phyloP scores from a whole-genome alignment of 768 basidiomycete genomes.

The Cystofilobasidium macerans region DNA sequence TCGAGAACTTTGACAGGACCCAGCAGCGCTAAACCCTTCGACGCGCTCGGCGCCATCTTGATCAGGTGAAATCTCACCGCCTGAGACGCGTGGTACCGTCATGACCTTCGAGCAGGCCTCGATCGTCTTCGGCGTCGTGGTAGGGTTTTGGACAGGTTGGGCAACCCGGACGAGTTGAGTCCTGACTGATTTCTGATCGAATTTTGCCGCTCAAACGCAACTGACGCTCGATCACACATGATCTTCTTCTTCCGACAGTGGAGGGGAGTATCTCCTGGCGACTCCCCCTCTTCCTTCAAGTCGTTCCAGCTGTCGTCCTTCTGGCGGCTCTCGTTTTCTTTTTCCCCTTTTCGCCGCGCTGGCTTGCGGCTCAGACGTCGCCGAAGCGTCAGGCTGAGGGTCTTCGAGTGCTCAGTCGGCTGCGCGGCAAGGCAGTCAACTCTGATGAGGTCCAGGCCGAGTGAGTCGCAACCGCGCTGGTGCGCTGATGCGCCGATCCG shows the following conservation, averaged over 20 bases:
- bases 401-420: conserved; percentile 46
- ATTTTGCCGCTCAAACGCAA: neutral
- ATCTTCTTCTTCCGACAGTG: conserved; percentile 40
- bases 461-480: conserved; percentile 32
- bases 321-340: conserved; percentile 45
- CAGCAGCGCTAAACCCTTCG: conserved; percentile 51
- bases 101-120: conserved; percentile 69
- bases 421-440: conserved; percentile 46
- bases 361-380: conserved; percentile 44
- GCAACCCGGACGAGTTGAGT: conserved; percentile 57
- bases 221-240: neutral
- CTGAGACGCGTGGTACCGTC: conserved; percentile 65
- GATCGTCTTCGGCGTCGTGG: conserved; percentile 68
- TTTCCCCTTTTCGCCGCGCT: conserved; percentile 54
- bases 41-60: conserved; percentile 71
- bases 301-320: conserved; percentile 58
- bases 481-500: conserved; percentile 3
- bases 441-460: conserved; percentile 51
- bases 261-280: conserved; percentile 59
- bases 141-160: conserved; percentile 76
- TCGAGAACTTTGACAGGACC: too few relatives aligned
- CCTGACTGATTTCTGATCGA: too few relatives aligned
- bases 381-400: conserved; percentile 46
- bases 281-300: conserved; percentile 60
- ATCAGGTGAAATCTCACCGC: conserved; percentile 64